Base-by-base conservation (phyloP, 1,284 basidiomycete genomes). In the Ceratorhiza oryzae-sativae region DNA sequence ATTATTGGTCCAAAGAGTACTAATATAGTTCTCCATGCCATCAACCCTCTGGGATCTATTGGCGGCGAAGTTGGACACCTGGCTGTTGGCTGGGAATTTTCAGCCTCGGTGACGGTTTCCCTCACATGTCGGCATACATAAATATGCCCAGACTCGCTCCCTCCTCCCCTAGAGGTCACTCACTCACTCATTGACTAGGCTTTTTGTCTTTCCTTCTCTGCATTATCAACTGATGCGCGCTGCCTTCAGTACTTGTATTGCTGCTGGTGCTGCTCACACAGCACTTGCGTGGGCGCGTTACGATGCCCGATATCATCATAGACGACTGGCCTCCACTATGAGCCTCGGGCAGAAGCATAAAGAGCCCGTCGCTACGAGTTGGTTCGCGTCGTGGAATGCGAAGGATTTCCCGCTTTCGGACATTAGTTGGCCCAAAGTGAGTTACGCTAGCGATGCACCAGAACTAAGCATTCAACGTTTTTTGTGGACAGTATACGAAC, bases 371-470 rank as follows among this genome's bases (percentile, higher is more conserved):
- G 56, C 65, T 46, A 45, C 72, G 12, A 53, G 42, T 23, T 73
- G 63, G 62, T 73, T 42, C 41, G 68, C 68, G 23, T 70, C 68
- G 8, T 73, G 72, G 72, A 68, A 73, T 45, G 71, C 60, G 0
- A 8, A 48, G 4, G 68, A 73, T 42, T 71, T 55, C 23, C 58
- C 72, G 5, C 67, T 67, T 20, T 27, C 56, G 2, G 46, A 71
- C 23, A 42, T 73, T 48, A 62, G 68, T 48, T 73, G 72, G 72
- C 42, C 34, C 49, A 73, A 73, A 51, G 67, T 59, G 23, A 9
- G 32, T 48, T 39, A n/a, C 39, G 32, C 10, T 32, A n/a, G 18
- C 27, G 42, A 18, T 13, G 36, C 8, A 62, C 13, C 13, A 9
- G 41, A 25, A 3, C 42, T 25, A 12, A 30, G n/a, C n/a, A n/a